phyloP scores from a whole-genome alignment of 768 basidiomycete species.

The Lyophyllum semitale region DNA sequence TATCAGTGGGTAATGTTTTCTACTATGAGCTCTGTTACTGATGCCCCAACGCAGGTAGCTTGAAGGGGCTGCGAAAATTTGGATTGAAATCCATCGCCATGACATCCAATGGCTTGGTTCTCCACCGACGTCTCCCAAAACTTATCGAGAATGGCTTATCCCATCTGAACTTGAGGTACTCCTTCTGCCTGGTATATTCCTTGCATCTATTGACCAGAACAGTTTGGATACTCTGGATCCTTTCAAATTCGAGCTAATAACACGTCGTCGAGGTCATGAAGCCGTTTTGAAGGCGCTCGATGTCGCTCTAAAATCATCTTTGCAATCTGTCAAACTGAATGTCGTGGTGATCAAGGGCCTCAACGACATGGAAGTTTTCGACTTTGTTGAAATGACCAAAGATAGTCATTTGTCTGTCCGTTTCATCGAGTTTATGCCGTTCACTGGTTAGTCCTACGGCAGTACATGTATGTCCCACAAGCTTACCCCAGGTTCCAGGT shows the following conservation, averaged over 20 bases:
- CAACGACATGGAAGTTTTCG: conserved; percentile 78
- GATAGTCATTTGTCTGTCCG: conserved; percentile 67
- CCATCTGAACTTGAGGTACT: conserved; percentile 68
- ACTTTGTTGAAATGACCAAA: conserved; percentile 78
- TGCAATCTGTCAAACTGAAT: conserved; percentile 77
- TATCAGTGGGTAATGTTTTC: conserved; percentile 47
- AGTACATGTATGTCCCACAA: neutral
- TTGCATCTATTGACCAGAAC: conserved; percentile 3
- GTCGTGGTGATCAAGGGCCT: conserved; percentile 81
- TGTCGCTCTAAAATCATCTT: conserved; percentile 53
- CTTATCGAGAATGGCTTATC: conserved; percentile 74
- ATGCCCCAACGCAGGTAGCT: conserved; percentile 42
- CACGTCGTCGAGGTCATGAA: conserved; percentile 74
- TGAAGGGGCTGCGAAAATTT: conserved; percentile 59
- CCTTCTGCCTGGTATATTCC: neutral
- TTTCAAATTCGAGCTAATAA: conserved; percentile 87
- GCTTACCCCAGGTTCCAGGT: conserved; percentile 41
- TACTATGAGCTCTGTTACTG: neutral
- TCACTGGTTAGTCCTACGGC: conserved; percentile 57
- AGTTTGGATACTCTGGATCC: conserved; percentile 87
- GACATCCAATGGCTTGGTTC: conserved; percentile 81
- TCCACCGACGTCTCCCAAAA: conserved; percentile 71
- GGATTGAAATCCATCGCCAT: conserved; percentile 80
- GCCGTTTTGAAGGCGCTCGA: conserved; percentile 72
- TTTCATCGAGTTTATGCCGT: conserved; percentile 96